A percentile compares a stretch with the other conserved stretches of the same genome.
phyloP scores from a whole-genome alignment of 2,329 filamentous ascomycete genomes.

The Exophiala spinifera region DNA sequence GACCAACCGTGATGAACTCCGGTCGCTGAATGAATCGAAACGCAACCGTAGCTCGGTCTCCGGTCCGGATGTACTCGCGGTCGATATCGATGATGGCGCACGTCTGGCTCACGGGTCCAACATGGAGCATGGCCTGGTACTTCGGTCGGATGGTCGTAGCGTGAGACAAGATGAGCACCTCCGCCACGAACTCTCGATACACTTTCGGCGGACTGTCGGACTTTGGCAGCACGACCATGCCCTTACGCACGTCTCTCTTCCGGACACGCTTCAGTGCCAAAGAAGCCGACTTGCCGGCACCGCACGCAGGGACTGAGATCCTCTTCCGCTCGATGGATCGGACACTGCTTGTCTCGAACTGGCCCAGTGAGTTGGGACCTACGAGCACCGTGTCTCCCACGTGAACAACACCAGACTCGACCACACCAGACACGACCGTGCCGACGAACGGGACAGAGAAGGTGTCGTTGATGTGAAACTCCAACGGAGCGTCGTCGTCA shows the following conservation, averaged over 20 bases:
- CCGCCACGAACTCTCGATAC: slow-evolving; percentile 72
- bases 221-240: slow-evolving; percentile 93
- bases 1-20: slow-evolving; percentile 85
- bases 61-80: slow-evolving; percentile 88
- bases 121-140: slow-evolving; percentile 97
- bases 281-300: slow-evolving; percentile 86
- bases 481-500: slow-evolving; percentile 80
- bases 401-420: slow-evolving; percentile 83
- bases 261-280: slow-evolving; percentile 86
- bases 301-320: slow-evolving; percentile 80
- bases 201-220: slow-evolving; percentile 72
- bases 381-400: slow-evolving; percentile 85
- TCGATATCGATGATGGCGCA: slow-evolving; percentile 98
- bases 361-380: slow-evolving; percentile 84
- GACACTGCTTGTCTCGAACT: slow-evolving; percentile 82
- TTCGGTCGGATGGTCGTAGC: slow-evolving; percentile 95
- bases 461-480: slow-evolving; percentile 94
- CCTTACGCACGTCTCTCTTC: slow-evolving; percentile 90
- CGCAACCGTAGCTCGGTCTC: slow-evolving; percentile 88
- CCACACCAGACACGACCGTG: slow-evolving; percentile 90
- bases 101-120: slow-evolving; percentile 90
- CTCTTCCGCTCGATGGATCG: slow-evolving; percentile 93
- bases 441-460: slow-evolving; percentile 97
- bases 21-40: slow-evolving; percentile 93
- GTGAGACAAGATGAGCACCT: slow-evolving; percentile 91